Conservation (phyloP, 73 alveolate genomes). For the Breviolum minutum region DNA sequence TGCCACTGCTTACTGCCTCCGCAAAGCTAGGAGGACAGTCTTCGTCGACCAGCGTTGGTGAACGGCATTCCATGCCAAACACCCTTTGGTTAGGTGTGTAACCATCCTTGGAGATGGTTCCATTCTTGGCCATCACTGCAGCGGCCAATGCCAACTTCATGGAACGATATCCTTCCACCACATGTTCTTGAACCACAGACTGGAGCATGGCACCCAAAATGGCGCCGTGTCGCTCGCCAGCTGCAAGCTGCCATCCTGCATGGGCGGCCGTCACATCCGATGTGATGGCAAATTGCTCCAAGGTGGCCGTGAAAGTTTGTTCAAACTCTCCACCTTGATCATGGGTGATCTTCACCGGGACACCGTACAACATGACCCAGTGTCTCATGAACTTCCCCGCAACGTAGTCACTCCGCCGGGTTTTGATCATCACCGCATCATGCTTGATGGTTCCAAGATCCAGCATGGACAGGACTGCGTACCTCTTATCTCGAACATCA, state of each 20-base stretch:
- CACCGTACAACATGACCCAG: background rate
- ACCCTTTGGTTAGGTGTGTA: background rate
- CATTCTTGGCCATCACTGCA: background rate
- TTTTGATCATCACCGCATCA: background rate
- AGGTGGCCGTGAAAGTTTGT: background rate
- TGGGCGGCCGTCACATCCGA: background rate
- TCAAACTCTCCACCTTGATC: slow-evolving; percentile 57
- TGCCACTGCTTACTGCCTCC: background rate
- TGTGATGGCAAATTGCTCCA: background rate
- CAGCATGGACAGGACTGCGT: background rate
- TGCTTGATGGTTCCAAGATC: slow-evolving; percentile 15
- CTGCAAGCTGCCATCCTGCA: too few relatives aligned
- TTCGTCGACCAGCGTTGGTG: background rate
- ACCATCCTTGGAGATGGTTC: background rate
- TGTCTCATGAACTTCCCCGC: background rate
- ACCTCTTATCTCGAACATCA: background rate
- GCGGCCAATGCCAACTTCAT: background rate
- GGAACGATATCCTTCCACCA: background rate
- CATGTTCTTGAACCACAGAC: background rate
- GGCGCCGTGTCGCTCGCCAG: background rate
- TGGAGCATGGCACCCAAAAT: background rate
- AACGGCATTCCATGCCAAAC: background rate
- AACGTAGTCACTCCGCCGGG: background rate
- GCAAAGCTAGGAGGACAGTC: background rate
- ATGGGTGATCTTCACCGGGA: background rate